phyloP scores from a whole-genome alignment of 768 basidiomycete species.

The Cystobasidium onofrii region DNA sequence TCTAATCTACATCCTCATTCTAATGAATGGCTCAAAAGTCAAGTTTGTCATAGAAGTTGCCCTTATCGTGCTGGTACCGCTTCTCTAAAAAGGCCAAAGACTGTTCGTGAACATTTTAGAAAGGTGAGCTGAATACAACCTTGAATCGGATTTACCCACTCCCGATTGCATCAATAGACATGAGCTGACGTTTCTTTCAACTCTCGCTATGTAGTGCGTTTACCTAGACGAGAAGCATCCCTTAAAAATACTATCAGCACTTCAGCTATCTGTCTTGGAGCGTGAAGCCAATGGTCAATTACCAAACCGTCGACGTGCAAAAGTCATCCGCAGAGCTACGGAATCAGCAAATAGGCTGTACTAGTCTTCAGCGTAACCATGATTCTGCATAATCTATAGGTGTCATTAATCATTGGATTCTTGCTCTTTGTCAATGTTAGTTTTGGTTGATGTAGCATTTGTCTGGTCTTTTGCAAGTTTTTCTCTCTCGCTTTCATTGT shows the following conservation, averaged over 20 bases:
- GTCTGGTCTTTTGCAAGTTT: too few relatives aligned
- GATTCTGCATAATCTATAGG: too few relatives aligned
- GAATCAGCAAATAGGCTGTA: background rate
- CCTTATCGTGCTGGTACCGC: conserved; percentile 25
- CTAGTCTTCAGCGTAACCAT: too few relatives aligned
- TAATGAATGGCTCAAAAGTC: conserved; percentile 29
- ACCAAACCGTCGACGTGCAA: background rate
- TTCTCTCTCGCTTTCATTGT: too few relatives aligned
- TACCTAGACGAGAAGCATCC: conserved; percentile 19
- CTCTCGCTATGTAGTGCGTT: conserved; percentile 4
- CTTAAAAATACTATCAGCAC: conserved; percentile 20
- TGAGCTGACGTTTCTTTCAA: background rate
- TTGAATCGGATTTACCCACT: background rate
- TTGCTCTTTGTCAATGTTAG: too few relatives aligned
- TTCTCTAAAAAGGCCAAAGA: conserved; percentile 28
- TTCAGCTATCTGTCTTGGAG: conserved; percentile 22
- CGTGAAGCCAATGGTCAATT: conserved; percentile 29
- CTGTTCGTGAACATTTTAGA: conserved; percentile 26
- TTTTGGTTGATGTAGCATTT: too few relatives aligned
- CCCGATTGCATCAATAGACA: too few relatives aligned
- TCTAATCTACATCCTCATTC: conserved; percentile 3
- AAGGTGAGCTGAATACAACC: background rate
- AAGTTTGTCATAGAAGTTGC: conserved; percentile 21
- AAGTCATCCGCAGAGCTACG: background rate
- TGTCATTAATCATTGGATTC: too few relatives aligned